Base-by-base conservation (phyloP, 2,329 filamentous ascomycete species). In the Lomentospora prolificans region DNA sequence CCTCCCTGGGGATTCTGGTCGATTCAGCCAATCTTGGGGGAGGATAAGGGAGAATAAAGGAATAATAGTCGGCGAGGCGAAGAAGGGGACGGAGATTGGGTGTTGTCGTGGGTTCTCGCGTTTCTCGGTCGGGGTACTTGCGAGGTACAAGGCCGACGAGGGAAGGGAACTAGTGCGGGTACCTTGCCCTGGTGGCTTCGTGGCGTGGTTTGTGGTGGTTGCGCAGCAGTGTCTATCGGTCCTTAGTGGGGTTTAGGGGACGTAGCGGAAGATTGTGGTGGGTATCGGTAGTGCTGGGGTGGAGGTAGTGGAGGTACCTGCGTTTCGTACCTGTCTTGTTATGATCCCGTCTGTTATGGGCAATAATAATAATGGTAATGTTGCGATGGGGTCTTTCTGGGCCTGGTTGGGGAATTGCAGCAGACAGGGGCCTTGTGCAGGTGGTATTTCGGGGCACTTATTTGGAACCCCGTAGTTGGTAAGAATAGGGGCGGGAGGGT, bases 1-100 rank as follows among this genome's bases (percentile, higher is more conserved):
- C 48, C 48, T 51, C 44, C 44, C 44, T 25, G 44, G 6, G 10
- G 44, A 48, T 48, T 25, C 12, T 10, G 22, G n/a, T 41, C 36
- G 22, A 48, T 48, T 48, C 44, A 25, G 22, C 44, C 44, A 48
- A 48, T 48, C 44, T 48, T n/a, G 12, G 54, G 44, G 52, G 51
- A 51, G 36, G 56, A 55, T 4, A 25, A 12, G 44, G 22, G 24
- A 25, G 17, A 48, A 48, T 22, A 25, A 25, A 19, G 6, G 12
- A 33, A 33, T 33, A 33, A 33, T 33, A 33, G 30, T 12, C 7
- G 30, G 30, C 12, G 30, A 33, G 12, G 30, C 30, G 30, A 33
- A 33, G 30, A 33, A 33, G 30, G 30, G 30, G 30, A 12, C 30
- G 30, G 30, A 33, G 30, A 33, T 33, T 33, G 30, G 30, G 6